phyloP scores from a whole-genome alignment of 768 basidiomycete genomes.

The Coprinopsis sp. region DNA sequence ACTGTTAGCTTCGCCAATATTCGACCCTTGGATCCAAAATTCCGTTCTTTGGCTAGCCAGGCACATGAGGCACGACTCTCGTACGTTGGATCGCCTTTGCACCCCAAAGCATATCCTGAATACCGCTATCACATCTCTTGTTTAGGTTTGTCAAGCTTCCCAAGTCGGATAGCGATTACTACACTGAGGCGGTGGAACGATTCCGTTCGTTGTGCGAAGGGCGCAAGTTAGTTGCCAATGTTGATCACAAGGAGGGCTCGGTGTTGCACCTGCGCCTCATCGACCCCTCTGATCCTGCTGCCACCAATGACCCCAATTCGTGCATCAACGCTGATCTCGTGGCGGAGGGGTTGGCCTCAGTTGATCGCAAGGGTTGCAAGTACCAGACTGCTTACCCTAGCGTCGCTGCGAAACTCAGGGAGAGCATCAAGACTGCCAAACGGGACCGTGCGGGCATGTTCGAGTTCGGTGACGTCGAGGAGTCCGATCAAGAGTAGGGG shows the following conservation, averaged over 20 bases:
- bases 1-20: slow-evolving; percentile 77
- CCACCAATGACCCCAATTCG: slow-evolving; percentile 61
- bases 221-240: slow-evolving; percentile 94
- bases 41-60: slow-evolving; percentile 87
- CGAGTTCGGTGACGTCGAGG: slow-evolving; percentile 88
- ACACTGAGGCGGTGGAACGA: slow-evolving; percentile 75
- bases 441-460: slow-evolving; percentile 77
- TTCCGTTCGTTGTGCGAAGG: slow-evolving; percentile 86
- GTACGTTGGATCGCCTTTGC: slow-evolving; percentile 30
- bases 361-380: slow-evolving; percentile 74
- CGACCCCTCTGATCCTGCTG: slow-evolving; percentile 73
- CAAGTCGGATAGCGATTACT: slow-evolving; percentile 80
- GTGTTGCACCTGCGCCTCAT: slow-evolving; percentile 87
- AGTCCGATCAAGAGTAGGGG: slow-evolving; percentile 51
- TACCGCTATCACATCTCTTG: slow-evolving; percentile 6
- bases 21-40: slow-evolving; percentile 84
- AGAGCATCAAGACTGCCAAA: slow-evolving; percentile 61
- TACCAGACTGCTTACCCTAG: slow-evolving; percentile 70
- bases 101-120: not conserved
- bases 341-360: slow-evolving; percentile 77
- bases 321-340: slow-evolving; percentile 89
- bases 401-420: slow-evolving; percentile 60
- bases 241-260: slow-evolving; percentile 79
- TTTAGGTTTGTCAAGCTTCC: slow-evolving; percentile 82
- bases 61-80: slow-evolving; percentile 92